Evolutionary conservation across 768 basidiomycete species (phyloP).

Genomic region (Rhizopogon vulgaris): DNA sequence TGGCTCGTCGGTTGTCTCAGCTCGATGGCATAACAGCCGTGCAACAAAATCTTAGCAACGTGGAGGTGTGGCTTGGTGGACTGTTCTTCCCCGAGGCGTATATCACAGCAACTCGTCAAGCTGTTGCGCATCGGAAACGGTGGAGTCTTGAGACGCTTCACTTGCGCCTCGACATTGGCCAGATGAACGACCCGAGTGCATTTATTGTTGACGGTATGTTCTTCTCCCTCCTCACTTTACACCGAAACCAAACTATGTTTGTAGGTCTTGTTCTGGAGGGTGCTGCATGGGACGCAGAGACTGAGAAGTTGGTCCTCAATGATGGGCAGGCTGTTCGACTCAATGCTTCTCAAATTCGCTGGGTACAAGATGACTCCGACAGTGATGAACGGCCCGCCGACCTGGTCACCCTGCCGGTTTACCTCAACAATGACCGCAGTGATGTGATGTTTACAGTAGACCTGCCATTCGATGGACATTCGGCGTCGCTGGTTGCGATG

Average conservation of each 20-base stretch:
- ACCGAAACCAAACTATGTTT: neutral
- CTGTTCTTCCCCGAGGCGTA: slow-evolving; percentile 97
- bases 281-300: slow-evolving; percentile 56
- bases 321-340: slow-evolving; percentile 78
- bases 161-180: slow-evolving; percentile 76
- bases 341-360: slow-evolving; percentile 78
- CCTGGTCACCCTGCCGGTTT: slow-evolving; percentile 81
- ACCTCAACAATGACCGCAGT: slow-evolving; percentile 84
- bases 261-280: slow-evolving; percentile 85
- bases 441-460: slow-evolving; percentile 90
- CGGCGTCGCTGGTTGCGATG: slow-evolving; percentile 71
- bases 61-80: slow-evolving; percentile 89
- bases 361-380: slow-evolving; percentile 56
- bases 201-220: slow-evolving; percentile 75
- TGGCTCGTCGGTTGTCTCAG: slow-evolving; percentile 76
- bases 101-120: slow-evolving; percentile 91
- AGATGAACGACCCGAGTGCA: slow-evolving; percentile 67
- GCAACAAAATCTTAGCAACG: slow-evolving; percentile 53
- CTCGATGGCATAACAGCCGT: slow-evolving; percentile 57
- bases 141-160: slow-evolving; percentile 90
- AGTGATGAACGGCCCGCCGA: slow-evolving; percentile 8
- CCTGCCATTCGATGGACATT: slow-evolving; percentile 66
- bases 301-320: slow-evolving; percentile 70
- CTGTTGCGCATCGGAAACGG: slow-evolving; percentile 87
- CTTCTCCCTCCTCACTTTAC: slow-evolving; percentile 4